These are phyloP conservation scores for Rhizomucor pusillus DNA, from an alignment of 371 early-diverging fungal genomes.

Conservation along the genomic window DNA sequence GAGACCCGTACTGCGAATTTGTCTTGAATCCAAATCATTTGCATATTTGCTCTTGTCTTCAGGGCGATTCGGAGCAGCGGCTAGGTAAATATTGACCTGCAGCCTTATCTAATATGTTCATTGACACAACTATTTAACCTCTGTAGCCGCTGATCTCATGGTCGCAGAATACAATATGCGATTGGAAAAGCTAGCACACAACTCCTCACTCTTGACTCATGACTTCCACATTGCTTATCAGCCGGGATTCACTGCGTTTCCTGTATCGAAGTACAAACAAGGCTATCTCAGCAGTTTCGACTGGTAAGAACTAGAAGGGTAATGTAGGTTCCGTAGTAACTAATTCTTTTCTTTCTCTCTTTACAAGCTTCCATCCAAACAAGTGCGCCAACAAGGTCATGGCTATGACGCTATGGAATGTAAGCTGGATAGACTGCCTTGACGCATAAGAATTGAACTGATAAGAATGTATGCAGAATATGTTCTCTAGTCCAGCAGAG, in stretches of 20 bases:
- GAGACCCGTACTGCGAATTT: slow-evolving; percentile 55
- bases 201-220: slow-evolving; percentile 29
- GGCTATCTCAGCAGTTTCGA: slow-evolving; percentile 62
- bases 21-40: slow-evolving; percentile 49
- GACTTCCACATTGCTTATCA: slow-evolving; percentile 61
- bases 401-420: slow-evolving; percentile 65
- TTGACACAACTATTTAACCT: neutral
- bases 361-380: slow-evolving; percentile 66
- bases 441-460: neutral
- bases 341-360: neutral
- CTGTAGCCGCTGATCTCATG: slow-evolving; percentile 52
- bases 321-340: slow-evolving; percentile 1
- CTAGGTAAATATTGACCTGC: slow-evolving; percentile 33
- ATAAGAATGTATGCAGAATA: slow-evolving; percentile 31
- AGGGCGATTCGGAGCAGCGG: slow-evolving; percentile 40
- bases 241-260: slow-evolving; percentile 59
- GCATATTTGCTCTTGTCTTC: slow-evolving; percentile 56
- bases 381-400: slow-evolving; percentile 62
- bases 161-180: slow-evolving; percentile 54
- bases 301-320: slow-evolving; percentile 35
- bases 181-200: slow-evolving; percentile 47
- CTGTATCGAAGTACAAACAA: slow-evolving; percentile 51
- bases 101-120: no score
- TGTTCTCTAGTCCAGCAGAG: slow-evolving; percentile 47
- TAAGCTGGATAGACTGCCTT: slow-evolving; percentile 17